Conservation (phyloP, 345 rosid species). For the Euphorbia tirucalli region DNA sequence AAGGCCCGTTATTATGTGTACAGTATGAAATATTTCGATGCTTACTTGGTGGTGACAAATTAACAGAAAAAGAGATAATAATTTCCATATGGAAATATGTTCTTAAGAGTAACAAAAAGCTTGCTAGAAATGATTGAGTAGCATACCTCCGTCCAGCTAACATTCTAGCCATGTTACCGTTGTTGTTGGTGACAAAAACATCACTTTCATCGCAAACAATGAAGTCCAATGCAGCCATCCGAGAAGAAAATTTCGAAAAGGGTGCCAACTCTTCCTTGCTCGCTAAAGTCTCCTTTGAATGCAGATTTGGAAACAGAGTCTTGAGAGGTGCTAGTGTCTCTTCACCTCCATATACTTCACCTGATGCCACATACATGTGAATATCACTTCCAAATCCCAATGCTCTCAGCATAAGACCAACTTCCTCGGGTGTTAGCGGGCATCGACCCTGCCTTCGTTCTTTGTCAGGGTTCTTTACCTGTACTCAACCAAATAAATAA, state of each 20-base stretch:
- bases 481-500: conserved; percentile 23
- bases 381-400: conserved; percentile 79
- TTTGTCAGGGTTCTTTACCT: conserved; percentile 76
- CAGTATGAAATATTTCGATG: neutral
- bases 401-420: conserved; percentile 88
- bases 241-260: conserved; percentile 72
- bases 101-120: neutral
- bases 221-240: conserved; percentile 95
- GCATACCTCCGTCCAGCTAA: conserved; percentile 88
- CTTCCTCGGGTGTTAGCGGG: conserved; percentile 88
- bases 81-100: neutral
- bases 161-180: conserved; percentile 95
- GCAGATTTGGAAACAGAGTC: conserved; percentile 80
- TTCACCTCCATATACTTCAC: conserved; percentile 87
- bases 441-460: conserved; percentile 80
- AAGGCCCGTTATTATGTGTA: neutral
- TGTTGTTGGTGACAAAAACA: conserved; percentile 90
- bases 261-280: conserved; percentile 65
- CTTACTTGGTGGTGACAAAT: neutral
- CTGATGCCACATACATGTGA: conserved; percentile 87
- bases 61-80: neutral
- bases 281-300: conserved; percentile 79
- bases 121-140: neutral
- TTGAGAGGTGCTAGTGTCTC: conserved; percentile 74
- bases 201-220: conserved; percentile 90